Percentiles rank a stretch among this genome's conserved stretches.
Conservation (phyloP, 208 protist species). For the Herpetomonas muscarum region DNA sequence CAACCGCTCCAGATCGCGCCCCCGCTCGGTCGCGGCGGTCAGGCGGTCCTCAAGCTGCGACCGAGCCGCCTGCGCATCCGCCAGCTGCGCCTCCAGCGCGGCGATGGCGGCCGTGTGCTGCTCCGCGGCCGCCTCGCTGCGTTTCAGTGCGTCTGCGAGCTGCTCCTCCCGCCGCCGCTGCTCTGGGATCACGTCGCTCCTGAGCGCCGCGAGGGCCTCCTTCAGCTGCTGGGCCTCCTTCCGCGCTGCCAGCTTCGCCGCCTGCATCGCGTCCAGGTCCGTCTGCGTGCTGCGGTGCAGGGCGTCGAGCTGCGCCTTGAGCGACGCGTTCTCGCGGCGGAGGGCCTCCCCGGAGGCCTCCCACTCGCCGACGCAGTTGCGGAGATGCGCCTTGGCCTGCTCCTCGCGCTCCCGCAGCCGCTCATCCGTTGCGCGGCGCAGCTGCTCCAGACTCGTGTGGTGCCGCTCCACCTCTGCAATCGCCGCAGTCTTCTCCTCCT, state of each 20-base stretch:
- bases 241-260: background rate
- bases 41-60: background rate
- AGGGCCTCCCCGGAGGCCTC: background rate
- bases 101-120: background rate
- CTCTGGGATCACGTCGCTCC: background rate
- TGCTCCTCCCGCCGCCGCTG: background rate
- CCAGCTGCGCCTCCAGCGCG: slow-evolving; percentile 4
- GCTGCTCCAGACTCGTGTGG: background rate
- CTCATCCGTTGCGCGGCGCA: background rate
- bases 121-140: background rate
- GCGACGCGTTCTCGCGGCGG: background rate
- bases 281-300: background rate
- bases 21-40: background rate
- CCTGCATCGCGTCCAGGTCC: background rate
- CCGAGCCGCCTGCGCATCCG: background rate
- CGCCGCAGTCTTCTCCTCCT: background rate
- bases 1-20: background rate
- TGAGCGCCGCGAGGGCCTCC: background rate
- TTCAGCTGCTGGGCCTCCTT: background rate
- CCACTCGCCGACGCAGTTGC: background rate
- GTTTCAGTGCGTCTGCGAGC: background rate
- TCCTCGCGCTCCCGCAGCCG: background rate
- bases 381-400: background rate
- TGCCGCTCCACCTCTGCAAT: background rate
- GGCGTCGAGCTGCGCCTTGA: background rate